Base-by-base conservation (phyloP, 306 rosid genomes). In the Fragaria iinumae region DNA sequence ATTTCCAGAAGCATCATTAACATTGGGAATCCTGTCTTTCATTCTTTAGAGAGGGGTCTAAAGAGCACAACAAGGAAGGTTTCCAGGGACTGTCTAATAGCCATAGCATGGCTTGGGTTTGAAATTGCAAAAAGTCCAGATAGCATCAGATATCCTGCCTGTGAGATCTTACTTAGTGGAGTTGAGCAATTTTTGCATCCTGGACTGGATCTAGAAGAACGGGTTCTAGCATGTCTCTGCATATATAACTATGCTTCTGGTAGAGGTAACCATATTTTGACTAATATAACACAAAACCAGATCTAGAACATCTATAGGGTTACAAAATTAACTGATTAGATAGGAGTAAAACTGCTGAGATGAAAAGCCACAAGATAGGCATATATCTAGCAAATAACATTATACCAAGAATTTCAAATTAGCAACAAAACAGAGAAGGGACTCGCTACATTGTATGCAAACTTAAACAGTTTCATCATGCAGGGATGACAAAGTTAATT, bases 61-160 rank as follows among this genome's bases (percentile, higher is more conserved):
- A 86, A 80, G 80, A 86, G 97, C 83, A 80, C 83, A 67, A 80
- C 34, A 23, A 85, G 83, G 80, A 83, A 69, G 76, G 94, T 91
- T 77, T 88, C 94, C 62, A 88, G 86, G 81, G 91, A 87, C 75
- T 86, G 90, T 45, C 89, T 91, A 64, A 82, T 85, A 60, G 52
- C 91, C 67, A 74, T 89, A 85, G 83, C 97, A 41, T 91, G 97
- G 97, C 94, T 91, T 79, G 97, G 97, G 79, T 88, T 84, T 80
- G 94, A 91, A 75, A 80, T 91, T 49, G 77, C 91, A 43, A 89
- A 84, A 86, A 72, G 82, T 67, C 89, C 92, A 8, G 82, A 84
- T 41, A 82, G 83, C 79, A 64, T 84, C n/a, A 85, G 87, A 79
- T 75, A 67, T 83, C 83, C 89, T 45, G 85, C 90, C 66, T 86